These are phyloP conservation scores for Irpex sp. DNA, from an alignment of 1,284 basidiomycete genomes.

Conservation along the genomic window DNA sequence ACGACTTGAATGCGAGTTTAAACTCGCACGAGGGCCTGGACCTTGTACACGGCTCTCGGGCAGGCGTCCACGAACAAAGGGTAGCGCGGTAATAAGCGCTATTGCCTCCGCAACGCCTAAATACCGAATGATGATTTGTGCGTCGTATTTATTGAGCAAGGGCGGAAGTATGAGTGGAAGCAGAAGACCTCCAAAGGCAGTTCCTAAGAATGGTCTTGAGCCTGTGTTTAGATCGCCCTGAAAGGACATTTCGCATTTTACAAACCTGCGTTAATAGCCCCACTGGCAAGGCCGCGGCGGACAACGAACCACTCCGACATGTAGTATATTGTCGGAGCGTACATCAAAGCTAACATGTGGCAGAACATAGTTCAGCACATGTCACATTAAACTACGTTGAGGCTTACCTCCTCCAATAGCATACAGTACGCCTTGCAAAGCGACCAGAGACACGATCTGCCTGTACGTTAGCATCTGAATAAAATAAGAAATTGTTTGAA, in stretches of 20 bases:
- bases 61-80: slow-evolving; percentile 18
- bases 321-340: slow-evolving; percentile 32
- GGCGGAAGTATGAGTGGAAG: slow-evolving; percentile 12
- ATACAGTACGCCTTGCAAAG: slow-evolving; percentile 37
- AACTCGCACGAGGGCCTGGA: slow-evolving; percentile 3
- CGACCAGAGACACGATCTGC: slow-evolving; percentile 28
- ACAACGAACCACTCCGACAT: slow-evolving; percentile 42
- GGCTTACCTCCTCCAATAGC: slow-evolving; percentile 33
- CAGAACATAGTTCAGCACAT: not conserved
- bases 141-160: slow-evolving; percentile 6
- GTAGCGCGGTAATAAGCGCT: not conserved
- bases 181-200: slow-evolving; percentile 19
- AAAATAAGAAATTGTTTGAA: not conserved
- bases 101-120: slow-evolving; percentile 1
- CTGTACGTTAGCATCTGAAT: not conserved
- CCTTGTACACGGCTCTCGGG: slow-evolving; percentile 17
- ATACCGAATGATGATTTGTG: slow-evolving; percentile 4
- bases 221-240: not conserved
- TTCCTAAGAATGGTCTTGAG: slow-evolving; percentile 14
- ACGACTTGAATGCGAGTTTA: not conserved
- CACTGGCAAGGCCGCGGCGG: slow-evolving; percentile 37
- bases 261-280: slow-evolving; percentile 37
- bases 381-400: not conserved
- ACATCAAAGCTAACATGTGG: slow-evolving; percentile 28
- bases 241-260: not conserved